Conservation (phyloP, 1,139 yeast genomes). For the Casaregolazyma suthepensis region DNA sequence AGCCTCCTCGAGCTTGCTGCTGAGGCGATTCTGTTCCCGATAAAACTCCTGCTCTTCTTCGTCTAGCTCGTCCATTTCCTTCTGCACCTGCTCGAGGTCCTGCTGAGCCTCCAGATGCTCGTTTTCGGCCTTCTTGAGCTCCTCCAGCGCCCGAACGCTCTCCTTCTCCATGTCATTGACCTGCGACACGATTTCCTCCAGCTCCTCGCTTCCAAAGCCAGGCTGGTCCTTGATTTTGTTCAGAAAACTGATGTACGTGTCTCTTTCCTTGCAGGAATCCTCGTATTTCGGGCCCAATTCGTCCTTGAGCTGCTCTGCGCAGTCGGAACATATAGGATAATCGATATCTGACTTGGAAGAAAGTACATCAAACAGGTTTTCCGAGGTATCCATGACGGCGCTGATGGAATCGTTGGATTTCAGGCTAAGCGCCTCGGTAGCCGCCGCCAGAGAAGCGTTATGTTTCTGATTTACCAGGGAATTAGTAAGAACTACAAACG, state of each 20-base stretch:
- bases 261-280: conserved; percentile 71
- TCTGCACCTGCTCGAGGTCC: conserved; percentile 20
- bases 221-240: conserved; percentile 58
- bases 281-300: conserved; percentile 67
- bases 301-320: conserved; percentile 63
- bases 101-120: conserved; percentile 36
- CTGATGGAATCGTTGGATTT: conserved; percentile 2
- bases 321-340: conserved; percentile 83
- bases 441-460: not conserved
- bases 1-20: conserved; percentile 44
- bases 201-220: conserved; percentile 40
- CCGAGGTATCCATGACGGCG: conserved; percentile 38
- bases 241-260: conserved; percentile 65
- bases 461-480: conserved; percentile 24
- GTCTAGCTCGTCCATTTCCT: conserved; percentile 34
- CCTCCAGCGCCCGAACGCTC: conserved; percentile 26
- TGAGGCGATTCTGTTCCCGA: conserved; percentile 45
- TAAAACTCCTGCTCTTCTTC: conserved; percentile 40
- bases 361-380: conserved; percentile 58
- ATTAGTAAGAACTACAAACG: conserved; percentile 40
- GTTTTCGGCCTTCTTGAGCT: conserved; percentile 26
- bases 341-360: conserved; percentile 73
- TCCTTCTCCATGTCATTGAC: conserved; percentile 30
- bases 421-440: not conserved
- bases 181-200: conserved; percentile 40